Percentiles rank a stretch among this genome's conserved stretches.
phyloP scores from a whole-genome alignment of 2,329 filamentous ascomycete genomes.

The Calonectria henricotiae region DNA sequence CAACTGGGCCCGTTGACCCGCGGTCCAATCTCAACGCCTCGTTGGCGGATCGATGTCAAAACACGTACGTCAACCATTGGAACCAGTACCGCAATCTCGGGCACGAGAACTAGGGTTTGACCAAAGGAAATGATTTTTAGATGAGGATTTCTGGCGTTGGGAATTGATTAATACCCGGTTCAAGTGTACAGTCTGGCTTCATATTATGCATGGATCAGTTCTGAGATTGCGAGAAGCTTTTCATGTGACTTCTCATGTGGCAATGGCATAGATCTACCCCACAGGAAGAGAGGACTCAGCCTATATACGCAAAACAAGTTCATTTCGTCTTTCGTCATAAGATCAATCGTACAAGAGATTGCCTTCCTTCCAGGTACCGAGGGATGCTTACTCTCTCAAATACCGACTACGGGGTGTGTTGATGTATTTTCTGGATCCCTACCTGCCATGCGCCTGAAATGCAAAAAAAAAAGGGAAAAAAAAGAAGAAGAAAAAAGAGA shows the following conservation, averaged over 20 bases:
- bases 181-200: slow-evolving; percentile 46
- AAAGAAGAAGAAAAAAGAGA: slow-evolving; percentile 16
- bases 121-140: slow-evolving; percentile 25
- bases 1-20: slow-evolving; percentile 51
- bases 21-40: slow-evolving; percentile 57
- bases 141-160: slow-evolving; percentile 50
- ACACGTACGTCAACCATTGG: slow-evolving; percentile 60
- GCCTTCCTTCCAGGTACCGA: slow-evolving; percentile 44
- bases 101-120: slow-evolving; percentile 23
- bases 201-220: slow-evolving; percentile 39
- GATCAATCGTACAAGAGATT: slow-evolving; percentile 46
- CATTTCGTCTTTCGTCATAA: slow-evolving; percentile 47
- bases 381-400: slow-evolving; percentile 38
- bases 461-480: slow-evolving; percentile 39
- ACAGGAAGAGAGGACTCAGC: slow-evolving; percentile 37
- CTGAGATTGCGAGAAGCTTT: slow-evolving; percentile 41
- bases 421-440: slow-evolving; percentile 46
- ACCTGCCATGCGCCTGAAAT: slow-evolving; percentile 55
- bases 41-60: slow-evolving; percentile 51
- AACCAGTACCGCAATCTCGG: slow-evolving; percentile 55
- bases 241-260: slow-evolving; percentile 32
- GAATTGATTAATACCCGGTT: slow-evolving; percentile 47
- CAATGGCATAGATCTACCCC: slow-evolving; percentile 44
- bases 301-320: slow-evolving; percentile 38
- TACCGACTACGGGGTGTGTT: slow-evolving; percentile 38